phyloP scores from a whole-genome alignment of 2,329 filamentous ascomycete genomes.

The Cercospora zeae-maydis region DNA sequence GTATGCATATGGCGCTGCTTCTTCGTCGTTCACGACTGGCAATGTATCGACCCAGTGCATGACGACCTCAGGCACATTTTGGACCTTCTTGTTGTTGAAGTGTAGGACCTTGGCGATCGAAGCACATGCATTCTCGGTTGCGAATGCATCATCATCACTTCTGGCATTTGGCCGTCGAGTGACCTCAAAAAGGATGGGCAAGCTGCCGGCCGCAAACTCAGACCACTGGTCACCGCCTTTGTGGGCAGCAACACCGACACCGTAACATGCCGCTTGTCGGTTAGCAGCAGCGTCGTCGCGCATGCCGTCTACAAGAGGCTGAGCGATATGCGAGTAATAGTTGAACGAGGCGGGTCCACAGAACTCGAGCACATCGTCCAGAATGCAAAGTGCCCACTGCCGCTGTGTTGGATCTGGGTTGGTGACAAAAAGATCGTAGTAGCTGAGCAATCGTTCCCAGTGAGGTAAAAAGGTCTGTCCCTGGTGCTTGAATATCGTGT shows the following conservation, averaged over 20 bases:
- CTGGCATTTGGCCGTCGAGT: slow-evolving; percentile 77
- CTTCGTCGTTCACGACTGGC: slow-evolving; percentile 90
- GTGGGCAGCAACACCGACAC: slow-evolving; percentile 91
- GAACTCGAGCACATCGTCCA: slow-evolving; percentile 97
- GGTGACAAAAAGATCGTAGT: slow-evolving; percentile 80
- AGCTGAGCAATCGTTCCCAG: slow-evolving; percentile 81
- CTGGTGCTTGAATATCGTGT: slow-evolving; percentile 98
- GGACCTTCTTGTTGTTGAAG: slow-evolving; percentile 75
- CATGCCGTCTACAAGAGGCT: slow-evolving; percentile 82
- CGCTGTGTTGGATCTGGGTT: slow-evolving; percentile 83
- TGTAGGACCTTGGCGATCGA: slow-evolving; percentile 96
- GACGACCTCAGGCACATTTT: slow-evolving; percentile 71
- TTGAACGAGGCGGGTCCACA: slow-evolving; percentile 84
- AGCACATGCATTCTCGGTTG: slow-evolving; percentile 94
- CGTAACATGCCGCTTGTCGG: slow-evolving; percentile 91
- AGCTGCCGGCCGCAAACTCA: slow-evolving; percentile 74
- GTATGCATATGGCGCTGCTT: slow-evolving; percentile 94
- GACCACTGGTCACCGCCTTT: slow-evolving; percentile 85
- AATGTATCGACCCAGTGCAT: slow-evolving; percentile 87
- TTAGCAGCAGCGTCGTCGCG: slow-evolving; percentile 83
- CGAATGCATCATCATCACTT: slow-evolving; percentile 90
- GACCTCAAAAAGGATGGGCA: slow-evolving; percentile 81
- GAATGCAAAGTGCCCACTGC: slow-evolving; percentile 98
- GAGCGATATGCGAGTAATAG: slow-evolving; percentile 80
- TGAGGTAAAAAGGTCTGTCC: slow-evolving; percentile 76